Base-by-base conservation (phyloP, 2,329 filamentous ascomycete species). In the Cadophora gregata region DNA sequence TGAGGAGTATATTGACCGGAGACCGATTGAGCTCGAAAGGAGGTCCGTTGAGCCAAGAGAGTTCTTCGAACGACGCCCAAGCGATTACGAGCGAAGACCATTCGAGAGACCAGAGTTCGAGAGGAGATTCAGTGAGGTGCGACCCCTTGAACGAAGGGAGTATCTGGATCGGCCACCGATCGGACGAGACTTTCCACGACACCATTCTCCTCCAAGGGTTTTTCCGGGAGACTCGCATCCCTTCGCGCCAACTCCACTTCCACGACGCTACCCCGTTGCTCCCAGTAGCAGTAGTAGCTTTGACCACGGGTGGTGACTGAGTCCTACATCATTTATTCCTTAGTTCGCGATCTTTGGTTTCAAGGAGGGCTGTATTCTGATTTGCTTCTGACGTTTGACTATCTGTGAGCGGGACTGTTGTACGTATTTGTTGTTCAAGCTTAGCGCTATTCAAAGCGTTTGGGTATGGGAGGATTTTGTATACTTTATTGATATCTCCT, bases 1-100 rank as follows among this genome's bases (percentile, higher is more conserved):
- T 38, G 66, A 59, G 21, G 69, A 72, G 1, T 73, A 73, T 42
- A 72, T 73, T n/a, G 68, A 68, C 10, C 38, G 59, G 12, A 47
- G 63, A 42, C 53, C 59, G 19, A 63, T 66, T 38, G 48, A 58
- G 21, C 48, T 48, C 10, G 53, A 60, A 6, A 42, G 58, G 60
- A 55, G 64, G 29, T 36, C 48, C 9, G 24, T 51, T 24, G 60
- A 53, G 21, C 38, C 31, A 27, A 53, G 60, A 48, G 62, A 65
- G n/a, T 48, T 51, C 27, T n/a, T 65, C 31, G 50, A 62, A 5
- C 58, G 53, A 14, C 59, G 55, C 9, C 51, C 38, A 25, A 47
- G 51, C 47, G 58, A 56, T 10, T 58, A 53, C 14, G 47, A 51
- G 3, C 55, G 45, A 50, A 55, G 61, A 19, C 45, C 36, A 36